Percentiles rank a stretch among this genome's conserved stretches.
phyloP scores from a whole-genome alignment of 768 basidiomycete species.

The Asterophora parasitica region DNA sequence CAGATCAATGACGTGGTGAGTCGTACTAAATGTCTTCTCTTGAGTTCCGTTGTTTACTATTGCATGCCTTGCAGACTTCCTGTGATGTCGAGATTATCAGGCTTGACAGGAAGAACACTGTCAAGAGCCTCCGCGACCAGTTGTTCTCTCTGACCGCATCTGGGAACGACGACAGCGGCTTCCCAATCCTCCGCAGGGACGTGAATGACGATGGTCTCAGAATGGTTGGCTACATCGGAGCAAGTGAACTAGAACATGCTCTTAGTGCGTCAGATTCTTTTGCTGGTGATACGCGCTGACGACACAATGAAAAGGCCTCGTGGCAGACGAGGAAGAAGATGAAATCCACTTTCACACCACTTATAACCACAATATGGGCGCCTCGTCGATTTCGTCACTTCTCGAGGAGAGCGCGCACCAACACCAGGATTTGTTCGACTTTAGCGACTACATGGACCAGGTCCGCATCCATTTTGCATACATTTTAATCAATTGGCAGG shows the following conservation, averaged over 20 bases:
- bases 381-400: slow-evolving; percentile 61
- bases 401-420: slow-evolving; percentile 32
- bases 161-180: slow-evolving; percentile 75
- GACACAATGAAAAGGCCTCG: slow-evolving; percentile 48
- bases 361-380: slow-evolving; percentile 36
- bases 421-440: slow-evolving; percentile 61
- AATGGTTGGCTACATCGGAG: slow-evolving; percentile 87
- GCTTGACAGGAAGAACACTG: slow-evolving; percentile 71
- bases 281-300: slow-evolving; percentile 1
- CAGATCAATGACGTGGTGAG: slow-evolving; percentile 78
- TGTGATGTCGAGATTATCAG: slow-evolving; percentile 66
- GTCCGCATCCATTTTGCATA: slow-evolving; percentile 33
- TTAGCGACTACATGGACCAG: slow-evolving; percentile 88
- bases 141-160: slow-evolving; percentile 52
- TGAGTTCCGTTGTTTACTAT: not conserved
- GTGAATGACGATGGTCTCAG: slow-evolving; percentile 44
- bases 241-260: slow-evolving; percentile 92
- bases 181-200: slow-evolving; percentile 72
- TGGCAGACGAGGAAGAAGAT: slow-evolving; percentile 69
- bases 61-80: slow-evolving; percentile 45
- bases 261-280: slow-evolving; percentile 50
- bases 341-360: slow-evolving; percentile 59
- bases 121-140: slow-evolving; percentile 67
- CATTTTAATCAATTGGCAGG: not conserved
- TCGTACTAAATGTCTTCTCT: slow-evolving; percentile 6